A percentile compares a stretch with the other conserved stretches of the same genome.
These are phyloP conservation scores for Carallia pectinifolia DNA, from an alignment of 345 rosid genomes.

Conservation along the genomic window DNA sequence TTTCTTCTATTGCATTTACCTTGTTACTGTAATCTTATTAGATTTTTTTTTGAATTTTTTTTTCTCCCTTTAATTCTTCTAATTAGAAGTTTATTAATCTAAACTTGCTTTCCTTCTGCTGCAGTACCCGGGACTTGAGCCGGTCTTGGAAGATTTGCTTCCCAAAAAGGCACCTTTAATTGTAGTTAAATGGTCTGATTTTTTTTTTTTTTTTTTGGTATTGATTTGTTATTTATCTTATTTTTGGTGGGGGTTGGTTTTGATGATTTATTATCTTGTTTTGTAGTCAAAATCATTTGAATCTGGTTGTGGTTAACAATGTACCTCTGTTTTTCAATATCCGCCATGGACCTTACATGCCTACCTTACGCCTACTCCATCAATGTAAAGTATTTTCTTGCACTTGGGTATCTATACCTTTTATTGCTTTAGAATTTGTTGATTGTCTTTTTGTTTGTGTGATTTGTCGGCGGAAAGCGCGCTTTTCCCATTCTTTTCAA, in stretches of 20 bases:
- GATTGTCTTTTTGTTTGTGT: background rate
- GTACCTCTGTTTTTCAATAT: conserved; percentile 93
- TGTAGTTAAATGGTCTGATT: conserved; percentile 81
- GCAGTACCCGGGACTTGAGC: conserved; percentile 96
- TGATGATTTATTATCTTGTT: background rate
- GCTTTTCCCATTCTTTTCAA: background rate
- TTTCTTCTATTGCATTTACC: background rate
- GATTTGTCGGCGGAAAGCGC: too few species aligned
- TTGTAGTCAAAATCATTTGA: conserved; percentile 94
- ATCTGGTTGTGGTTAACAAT: conserved; percentile 83
- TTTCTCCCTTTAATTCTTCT: background rate
- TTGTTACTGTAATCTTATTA: background rate
- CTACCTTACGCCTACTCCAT: conserved; percentile 91
- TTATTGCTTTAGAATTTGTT: background rate
- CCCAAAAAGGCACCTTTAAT: conserved; percentile 90
- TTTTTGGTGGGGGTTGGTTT: background rate
- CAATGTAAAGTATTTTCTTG: conserved; percentile 54
- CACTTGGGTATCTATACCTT: background rate
- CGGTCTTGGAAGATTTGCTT: conserved; percentile 89
- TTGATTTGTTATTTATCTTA: background rate
- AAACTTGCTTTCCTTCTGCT: conserved; percentile 13
- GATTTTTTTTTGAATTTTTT: conserved; percentile 4
- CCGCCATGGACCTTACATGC: conserved; percentile 99
- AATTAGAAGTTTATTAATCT: conserved; percentile 1
- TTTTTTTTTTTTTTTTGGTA: background rate